Evolutionary conservation across 2,329 filamentous ascomycete genomes (phyloP).

Genomic region (Cercospora nicotianae): DNA sequence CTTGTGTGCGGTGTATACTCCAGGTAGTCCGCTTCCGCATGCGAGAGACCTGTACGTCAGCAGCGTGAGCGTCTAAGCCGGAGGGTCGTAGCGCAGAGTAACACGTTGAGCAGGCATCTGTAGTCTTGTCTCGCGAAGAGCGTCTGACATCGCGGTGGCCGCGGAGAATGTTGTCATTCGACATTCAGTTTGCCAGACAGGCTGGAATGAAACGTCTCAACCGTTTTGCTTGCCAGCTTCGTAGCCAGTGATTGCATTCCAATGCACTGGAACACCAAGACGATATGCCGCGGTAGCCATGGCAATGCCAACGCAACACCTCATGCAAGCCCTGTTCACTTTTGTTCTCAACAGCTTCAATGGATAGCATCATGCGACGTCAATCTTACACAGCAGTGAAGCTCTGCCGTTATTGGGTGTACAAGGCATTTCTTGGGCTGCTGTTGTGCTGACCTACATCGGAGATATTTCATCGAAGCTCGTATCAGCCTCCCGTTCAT

Average conservation of each 20-base stretch:
- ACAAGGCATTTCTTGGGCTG: not conserved
- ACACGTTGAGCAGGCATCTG: not conserved
- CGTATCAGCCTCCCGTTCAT: not conserved
- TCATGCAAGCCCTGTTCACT: not conserved
- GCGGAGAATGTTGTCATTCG: not conserved
- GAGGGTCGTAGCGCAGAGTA: not conserved
- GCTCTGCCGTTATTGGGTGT: not conserved
- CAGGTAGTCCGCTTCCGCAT: not conserved
- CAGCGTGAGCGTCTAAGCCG: not conserved
- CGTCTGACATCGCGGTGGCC: not conserved
- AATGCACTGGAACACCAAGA: not conserved
- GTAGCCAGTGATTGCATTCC: not conserved
- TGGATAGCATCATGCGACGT: not conserved
- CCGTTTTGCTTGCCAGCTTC: not conserved
- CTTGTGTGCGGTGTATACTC: not conserved
- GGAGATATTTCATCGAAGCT: not conserved
- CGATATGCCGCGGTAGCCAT: not conserved
- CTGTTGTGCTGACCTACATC: not conserved
- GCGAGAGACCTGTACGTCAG: not conserved
- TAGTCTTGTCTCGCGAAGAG: not conserved
- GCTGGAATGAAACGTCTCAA: slow-evolving; percentile 4
- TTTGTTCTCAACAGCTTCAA: not conserved
- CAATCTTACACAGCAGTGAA: not conserved
- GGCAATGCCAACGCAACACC: not conserved
- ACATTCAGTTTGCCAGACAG: not conserved